Base-by-base conservation (phyloP, 495 filamentous ascomycete species). In the Aspergillus asperescens region DNA sequence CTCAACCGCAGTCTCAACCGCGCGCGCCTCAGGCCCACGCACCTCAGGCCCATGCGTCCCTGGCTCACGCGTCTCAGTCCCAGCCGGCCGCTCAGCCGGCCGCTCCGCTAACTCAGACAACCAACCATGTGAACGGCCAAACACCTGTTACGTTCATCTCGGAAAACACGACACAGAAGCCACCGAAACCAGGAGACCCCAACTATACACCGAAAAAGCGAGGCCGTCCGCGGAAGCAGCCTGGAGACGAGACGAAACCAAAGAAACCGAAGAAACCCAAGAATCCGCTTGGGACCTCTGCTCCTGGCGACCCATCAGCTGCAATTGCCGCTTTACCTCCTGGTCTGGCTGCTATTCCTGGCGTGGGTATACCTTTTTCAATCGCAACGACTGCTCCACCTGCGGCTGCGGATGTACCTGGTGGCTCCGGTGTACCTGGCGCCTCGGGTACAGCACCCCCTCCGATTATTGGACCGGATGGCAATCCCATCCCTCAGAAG, bases 401-500 rank as follows among this genome's bases (percentile, higher is more conserved):
- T 40, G 23, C 39, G 9, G 19, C 16, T 18, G 37, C 34, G 22
- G 25, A 1, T 35, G 23, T 39, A 1, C 19, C 40, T 7, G 50
- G 24, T 29, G 40, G 23, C 10, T 18, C 40, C 25, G 15, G 25
- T n/a, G 43, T 9, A 0, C 37, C 53, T 19, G 40, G 29, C 12
- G 31, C 53, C 13, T 18, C 55, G 4, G 18, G 31, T n/a, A 29
- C 49, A 13, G 4, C 41, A 2, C 5, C 57, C 50, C 19, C 61
- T 7, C 56, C 60, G 19, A 61, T 66, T 1, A 56, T 68, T 7
- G 62, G 57, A 13, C 60, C 68, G 1, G 68, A 73, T 42, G 70
- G 70, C 7, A 70, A 62, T 19, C 58, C 62, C 13, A 54, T 66
- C 13, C 62, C 66, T 12, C 24, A 62, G 20, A 73, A 73, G 45